phyloP scores from a whole-genome alignment of 1,139 yeast genomes.

The Sugiyamaella neomexicana region DNA sequence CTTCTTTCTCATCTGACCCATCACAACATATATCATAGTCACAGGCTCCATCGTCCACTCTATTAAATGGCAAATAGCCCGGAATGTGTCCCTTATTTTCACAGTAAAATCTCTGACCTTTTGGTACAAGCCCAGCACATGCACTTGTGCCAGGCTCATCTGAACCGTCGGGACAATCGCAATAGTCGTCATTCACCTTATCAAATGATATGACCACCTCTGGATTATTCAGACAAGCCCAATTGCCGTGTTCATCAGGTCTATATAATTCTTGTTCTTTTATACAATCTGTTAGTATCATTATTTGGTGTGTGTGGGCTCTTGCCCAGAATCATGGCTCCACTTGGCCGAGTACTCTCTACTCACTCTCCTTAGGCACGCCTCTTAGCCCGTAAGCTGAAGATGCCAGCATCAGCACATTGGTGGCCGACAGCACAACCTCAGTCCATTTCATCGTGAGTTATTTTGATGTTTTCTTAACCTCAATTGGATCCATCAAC shows the following conservation, averaged over 20 bases:
- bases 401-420: neutral
- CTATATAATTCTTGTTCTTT: slow-evolving; percentile 49
- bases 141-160: slow-evolving; percentile 98
- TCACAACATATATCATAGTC: slow-evolving; percentile 91
- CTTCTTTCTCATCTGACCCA: slow-evolving; percentile 77
- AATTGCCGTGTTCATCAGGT: slow-evolving; percentile 53
- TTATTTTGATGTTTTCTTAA: neutral
- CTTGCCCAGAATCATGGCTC: neutral
- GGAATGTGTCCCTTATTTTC: slow-evolving; percentile 64
- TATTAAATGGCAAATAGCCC: slow-evolving; percentile 47
- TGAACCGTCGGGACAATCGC: slow-evolving; percentile 98
- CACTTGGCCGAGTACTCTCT: neutral
- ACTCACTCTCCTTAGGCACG: slow-evolving; percentile 10
- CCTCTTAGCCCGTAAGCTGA: slow-evolving; percentile 10
- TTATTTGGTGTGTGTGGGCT: too few relatives aligned
- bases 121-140: slow-evolving; percentile 49
- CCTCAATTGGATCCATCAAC: too few relatives aligned
- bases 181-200: slow-evolving; percentile 81
- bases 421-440: neutral
- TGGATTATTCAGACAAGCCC: slow-evolving; percentile 72
- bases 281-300: slow-evolving; percentile 1
- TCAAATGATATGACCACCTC: slow-evolving; percentile 56
- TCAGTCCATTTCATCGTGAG: neutral
- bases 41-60: slow-evolving; percentile 88
- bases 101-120: slow-evolving; percentile 58